phyloP scores from a whole-genome alignment of 75 land plant species.

The Selaginella moellendorffii region DNA sequence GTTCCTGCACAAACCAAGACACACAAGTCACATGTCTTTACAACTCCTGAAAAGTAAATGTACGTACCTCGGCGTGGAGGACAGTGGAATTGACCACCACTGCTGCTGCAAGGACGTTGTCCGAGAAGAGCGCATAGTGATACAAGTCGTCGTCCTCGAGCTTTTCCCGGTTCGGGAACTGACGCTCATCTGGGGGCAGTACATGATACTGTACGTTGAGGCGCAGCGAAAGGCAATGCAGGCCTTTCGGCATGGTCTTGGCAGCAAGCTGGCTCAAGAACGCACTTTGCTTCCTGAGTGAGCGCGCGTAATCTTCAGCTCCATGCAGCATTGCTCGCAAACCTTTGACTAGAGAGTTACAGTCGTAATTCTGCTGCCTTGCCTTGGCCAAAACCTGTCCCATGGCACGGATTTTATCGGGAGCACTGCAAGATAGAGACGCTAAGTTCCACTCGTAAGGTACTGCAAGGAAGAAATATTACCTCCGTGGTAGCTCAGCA shows the following conservation, averaged over 20 bases:
- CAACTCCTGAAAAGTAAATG: not conserved
- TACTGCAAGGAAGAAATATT: not conserved
- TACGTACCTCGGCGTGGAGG: conserved; percentile 29
- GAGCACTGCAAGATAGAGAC: conserved; percentile 34
- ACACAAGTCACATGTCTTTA: not conserved
- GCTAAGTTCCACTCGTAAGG: not conserved
- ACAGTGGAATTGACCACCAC: conserved; percentile 66
- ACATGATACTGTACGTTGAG: conserved; percentile 45
- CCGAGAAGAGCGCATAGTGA: conserved; percentile 50
- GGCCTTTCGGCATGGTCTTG: conserved; percentile 47
- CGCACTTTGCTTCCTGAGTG: conserved; percentile 15
- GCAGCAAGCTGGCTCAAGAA: conserved; percentile 44
- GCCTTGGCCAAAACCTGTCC: conserved; percentile 43
- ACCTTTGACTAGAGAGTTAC: conserved; percentile 58
- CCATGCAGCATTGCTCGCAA: conserved; percentile 62
- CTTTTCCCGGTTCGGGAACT: conserved; percentile 28
- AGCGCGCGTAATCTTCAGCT: conserved; percentile 2
- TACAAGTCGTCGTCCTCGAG: conserved; percentile 21
- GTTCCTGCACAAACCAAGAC: conserved; percentile 28
- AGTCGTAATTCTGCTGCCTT: conserved; percentile 38
- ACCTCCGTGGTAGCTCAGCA: conserved; percentile 4
- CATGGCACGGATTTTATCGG: conserved; percentile 44
- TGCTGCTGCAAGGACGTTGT: conserved; percentile 52
- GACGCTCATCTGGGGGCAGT: conserved; percentile 30
- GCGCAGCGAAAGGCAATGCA: conserved; percentile 49